Evolutionary conservation across 208 protist species (phyloP).

Genomic region (Leishmania turanica): DNA sequence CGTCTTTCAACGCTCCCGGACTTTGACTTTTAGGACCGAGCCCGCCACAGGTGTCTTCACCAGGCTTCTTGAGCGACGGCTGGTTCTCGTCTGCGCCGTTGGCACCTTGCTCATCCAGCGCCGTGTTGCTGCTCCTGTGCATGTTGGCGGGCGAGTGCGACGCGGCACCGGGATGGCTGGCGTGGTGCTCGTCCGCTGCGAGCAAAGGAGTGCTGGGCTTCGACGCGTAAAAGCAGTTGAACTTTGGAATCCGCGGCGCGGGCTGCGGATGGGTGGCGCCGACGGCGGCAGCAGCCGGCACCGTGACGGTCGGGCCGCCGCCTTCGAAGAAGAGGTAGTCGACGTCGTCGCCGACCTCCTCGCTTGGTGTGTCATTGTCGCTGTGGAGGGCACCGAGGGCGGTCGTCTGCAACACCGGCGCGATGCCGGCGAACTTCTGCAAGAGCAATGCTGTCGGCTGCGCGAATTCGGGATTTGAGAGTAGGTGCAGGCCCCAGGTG

Average conservation of each 20-base stretch:
- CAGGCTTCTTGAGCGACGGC: background rate
- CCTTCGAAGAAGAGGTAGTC: conserved; percentile 33
- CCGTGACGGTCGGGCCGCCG: conserved; percentile 6
- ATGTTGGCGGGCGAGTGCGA: background rate
- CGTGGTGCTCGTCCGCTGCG: background rate
- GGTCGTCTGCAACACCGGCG: conserved; percentile 49
- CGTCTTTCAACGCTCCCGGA: conserved; percentile 14
- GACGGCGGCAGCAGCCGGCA: background rate
- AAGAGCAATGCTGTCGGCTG: conserved; percentile 71
- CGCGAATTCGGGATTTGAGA: conserved; percentile 59
- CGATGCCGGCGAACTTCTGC: conserved; percentile 67
- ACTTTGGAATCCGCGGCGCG: conserved; percentile 33
- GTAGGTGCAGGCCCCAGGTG: conserved; percentile 70
- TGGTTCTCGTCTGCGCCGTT: background rate
- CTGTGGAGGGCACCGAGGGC: conserved; percentile 34
- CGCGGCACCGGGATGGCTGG: background rate
- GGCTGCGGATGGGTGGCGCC: conserved; percentile 11
- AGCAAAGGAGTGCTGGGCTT: conserved; percentile 10
- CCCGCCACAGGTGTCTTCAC: background rate
- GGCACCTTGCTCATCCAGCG: conserved; percentile 3
- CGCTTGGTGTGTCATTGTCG: conserved; percentile 23
- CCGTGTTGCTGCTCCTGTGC: background rate
- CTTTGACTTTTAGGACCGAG: conserved; percentile 5
- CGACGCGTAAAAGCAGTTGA: conserved; percentile 49
- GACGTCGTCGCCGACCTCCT: conserved; percentile 15